Evolutionary conservation across 2,329 filamentous ascomycete genomes (phyloP), one percentile per base, ranked within the genome.

Genomic region (Pseudogymnoascus sp.): DNA sequence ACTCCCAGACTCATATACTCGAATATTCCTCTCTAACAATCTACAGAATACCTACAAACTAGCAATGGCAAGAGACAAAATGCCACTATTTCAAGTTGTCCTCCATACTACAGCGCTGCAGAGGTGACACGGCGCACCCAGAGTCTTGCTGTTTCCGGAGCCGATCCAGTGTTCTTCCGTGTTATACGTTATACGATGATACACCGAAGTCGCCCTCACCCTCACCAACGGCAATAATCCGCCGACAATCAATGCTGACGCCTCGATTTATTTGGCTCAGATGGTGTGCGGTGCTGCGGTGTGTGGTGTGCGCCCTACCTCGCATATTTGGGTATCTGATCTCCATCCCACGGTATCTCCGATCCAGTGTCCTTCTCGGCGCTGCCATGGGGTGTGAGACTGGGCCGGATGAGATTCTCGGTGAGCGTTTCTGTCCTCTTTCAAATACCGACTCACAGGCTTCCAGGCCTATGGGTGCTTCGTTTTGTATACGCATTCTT

Each of bases 361-460:
- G 47, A 33, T 57, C 47, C 26, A 57, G 26, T 57, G 47, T 9
- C 47, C 26, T 33, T 57, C 47, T 15, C 31, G 26, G 9, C 26
- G 47, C 9, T 31, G 47, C 9, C 47, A 57, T 57, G n/a, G n/a
- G 15, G n/a, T 31, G 47, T 57, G 47, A 31, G 26, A 57, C 47
- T 57, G 26, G 26, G 17, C n/a, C 26, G 4, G 26, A 31, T 9
- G 47, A 57, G 26, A n/a, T 33, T 57, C 47, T 57, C 47, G 47
- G 47, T 57, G 47, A 57, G 47, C 47, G 47, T 57, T 57, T 57
- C 26, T 57, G 47, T 57, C 47, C 26, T 57, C 47, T 57, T 57
- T 57, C 47, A 57, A 57, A 31, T 57, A 31, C 47, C 26, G 13
- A 19, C 33, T 11, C 26, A 57, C 47, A 57, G 26, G 26, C 10